A percentile compares a stretch with the other conserved stretches of the same genome.
phyloP scores from a whole-genome alignment of 352 stramenopile species.

The Aphanomyces invadans region DNA sequence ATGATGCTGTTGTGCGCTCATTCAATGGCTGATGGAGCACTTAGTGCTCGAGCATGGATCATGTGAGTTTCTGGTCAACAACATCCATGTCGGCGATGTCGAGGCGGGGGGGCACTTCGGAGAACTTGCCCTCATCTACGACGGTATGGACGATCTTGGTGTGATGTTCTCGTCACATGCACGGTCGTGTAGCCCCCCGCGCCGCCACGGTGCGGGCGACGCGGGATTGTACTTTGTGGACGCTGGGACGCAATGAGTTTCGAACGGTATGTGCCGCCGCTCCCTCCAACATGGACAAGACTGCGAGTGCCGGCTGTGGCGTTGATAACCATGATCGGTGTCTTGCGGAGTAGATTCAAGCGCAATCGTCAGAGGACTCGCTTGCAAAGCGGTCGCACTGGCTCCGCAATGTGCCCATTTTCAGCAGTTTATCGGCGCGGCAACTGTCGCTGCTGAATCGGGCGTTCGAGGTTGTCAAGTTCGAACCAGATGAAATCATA shows the following conservation, averaged over 20 bases:
- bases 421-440: conserved; percentile 52
- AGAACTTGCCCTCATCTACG: conserved; percentile 86
- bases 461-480: conserved; percentile 51
- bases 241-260: conserved; percentile 85
- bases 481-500: conserved; percentile 64
- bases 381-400: conserved; percentile 64
- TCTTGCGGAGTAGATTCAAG: conserved; percentile 38
- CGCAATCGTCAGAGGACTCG: conserved; percentile 62
- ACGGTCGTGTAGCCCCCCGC: conserved; percentile 47
- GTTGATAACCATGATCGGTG: not conserved
- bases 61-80: conserved; percentile 67
- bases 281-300: not conserved
- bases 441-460: conserved; percentile 59
- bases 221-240: conserved; percentile 83
- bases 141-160: conserved; percentile 31
- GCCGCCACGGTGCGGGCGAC: conserved; percentile 87
- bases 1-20: no score
- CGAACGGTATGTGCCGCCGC: conserved; percentile 39
- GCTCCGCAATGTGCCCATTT: conserved; percentile 63
- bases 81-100: conserved; percentile 43
- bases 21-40: not conserved
- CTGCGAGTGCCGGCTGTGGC: not conserved
- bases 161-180: no score
- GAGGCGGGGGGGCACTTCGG: conserved; percentile 72
- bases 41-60: conserved; percentile 47